Evolutionary conservation across 2,329 filamentous ascomycete species (phyloP).

Genomic region (Verticillium alfalfae): DNA sequence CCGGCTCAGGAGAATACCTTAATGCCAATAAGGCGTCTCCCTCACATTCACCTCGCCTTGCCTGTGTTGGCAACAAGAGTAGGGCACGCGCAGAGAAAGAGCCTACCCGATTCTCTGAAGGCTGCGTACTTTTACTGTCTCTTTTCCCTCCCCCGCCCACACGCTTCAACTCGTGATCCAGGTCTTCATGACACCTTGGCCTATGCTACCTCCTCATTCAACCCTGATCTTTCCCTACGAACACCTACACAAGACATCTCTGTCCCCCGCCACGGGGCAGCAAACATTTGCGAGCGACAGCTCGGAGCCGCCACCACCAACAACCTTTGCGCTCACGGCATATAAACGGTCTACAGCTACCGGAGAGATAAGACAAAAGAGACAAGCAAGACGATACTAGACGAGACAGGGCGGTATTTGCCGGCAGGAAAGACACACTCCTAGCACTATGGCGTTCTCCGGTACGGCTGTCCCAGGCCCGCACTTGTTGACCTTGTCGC

Average conservation of each 20-base stretch:
- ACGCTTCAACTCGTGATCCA: neutral
- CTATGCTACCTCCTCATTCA: neutral
- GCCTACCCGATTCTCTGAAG: neutral
- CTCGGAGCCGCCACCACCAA: neutral
- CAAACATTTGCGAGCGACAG: neutral
- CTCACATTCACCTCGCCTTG: neutral
- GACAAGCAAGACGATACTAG: neutral
- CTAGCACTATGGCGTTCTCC: conserved; percentile 4
- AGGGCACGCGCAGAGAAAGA: neutral
- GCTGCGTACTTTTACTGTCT: neutral
- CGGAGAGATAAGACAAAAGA: neutral
- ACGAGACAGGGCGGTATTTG: neutral
- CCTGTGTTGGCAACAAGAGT: neutral
- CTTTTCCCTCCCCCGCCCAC: neutral
- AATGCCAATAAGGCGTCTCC: neutral
- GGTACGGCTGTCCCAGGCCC: neutral
- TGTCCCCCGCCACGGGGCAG: neutral
- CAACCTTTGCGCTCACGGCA: neutral
- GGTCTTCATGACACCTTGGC: neutral
- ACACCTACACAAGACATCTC: neutral
- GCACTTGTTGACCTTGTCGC: conserved; percentile 1
- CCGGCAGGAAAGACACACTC: neutral
- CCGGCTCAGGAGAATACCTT: neutral
- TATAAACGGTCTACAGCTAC: neutral
- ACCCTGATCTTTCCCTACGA: neutral